Conservation (phyloP, 805 yeast genomes). For the Candida broadrunensis region DNA sequence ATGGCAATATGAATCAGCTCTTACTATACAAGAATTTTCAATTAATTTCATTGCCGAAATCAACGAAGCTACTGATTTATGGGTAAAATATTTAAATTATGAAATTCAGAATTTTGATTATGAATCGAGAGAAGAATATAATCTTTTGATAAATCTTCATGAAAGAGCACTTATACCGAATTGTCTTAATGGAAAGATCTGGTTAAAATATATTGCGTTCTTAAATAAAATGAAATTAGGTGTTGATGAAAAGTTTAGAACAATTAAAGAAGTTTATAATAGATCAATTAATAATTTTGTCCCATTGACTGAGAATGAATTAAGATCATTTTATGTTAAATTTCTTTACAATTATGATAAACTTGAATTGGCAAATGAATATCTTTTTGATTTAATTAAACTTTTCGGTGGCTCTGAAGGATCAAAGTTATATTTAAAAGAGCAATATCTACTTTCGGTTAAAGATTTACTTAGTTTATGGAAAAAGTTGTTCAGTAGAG, state of each 20-base stretch:
- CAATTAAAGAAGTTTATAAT: constrained; percentile 44
- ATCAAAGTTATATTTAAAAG: constrained; percentile 3
- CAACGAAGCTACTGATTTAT: constrained; percentile 43
- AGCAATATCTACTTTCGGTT: constrained; percentile 1
- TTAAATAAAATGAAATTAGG: constrained; percentile 26
- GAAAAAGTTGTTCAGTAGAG: constrained; percentile 6
- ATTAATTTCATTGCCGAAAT: constrained; percentile 32
- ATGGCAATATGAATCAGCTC: constrained; percentile 71
- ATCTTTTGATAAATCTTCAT: constrained; percentile 48
- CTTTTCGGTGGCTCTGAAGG: constrained; percentile 17
- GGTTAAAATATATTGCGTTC: constrained; percentile 69
- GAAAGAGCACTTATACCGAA: constrained; percentile 74
- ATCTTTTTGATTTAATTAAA: constrained; percentile 21
- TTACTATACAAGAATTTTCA: constrained; percentile 59
- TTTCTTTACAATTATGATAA: constrained; percentile 18
- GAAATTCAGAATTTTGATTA: constrained; percentile 35
- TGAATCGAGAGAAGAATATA: constrained; percentile 6
- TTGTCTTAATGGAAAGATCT: constrained; percentile 55
- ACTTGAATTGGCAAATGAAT: constrained; percentile 22
- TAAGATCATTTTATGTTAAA: constrained; percentile 23
- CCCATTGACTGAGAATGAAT: constrained; percentile 21
- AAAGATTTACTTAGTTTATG: constrained; percentile 6
- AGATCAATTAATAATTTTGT: constrained; percentile 46
- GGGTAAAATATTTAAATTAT: constrained; percentile 63
- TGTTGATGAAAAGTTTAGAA: constrained; percentile 18